Evolutionary conservation across 495 filamentous ascomycete species (phyloP).

Genomic region (Glonium stellatum): DNA sequence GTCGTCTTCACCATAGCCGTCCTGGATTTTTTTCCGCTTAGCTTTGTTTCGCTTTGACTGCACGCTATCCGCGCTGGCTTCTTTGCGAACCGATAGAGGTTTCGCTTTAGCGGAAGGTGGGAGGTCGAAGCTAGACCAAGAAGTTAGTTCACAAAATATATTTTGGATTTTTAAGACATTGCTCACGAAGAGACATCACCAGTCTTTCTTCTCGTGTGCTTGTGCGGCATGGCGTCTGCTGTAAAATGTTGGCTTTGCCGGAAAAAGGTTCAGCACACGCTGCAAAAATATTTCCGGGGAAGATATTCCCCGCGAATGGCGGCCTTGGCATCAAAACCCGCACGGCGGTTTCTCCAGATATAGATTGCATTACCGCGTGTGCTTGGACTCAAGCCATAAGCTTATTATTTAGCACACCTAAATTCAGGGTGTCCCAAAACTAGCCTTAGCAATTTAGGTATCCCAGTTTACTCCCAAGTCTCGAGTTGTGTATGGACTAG

Average conservation of each 20-base stretch:
- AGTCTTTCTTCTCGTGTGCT: constrained; percentile 58
- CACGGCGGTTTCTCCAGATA: too few relatives aligned
- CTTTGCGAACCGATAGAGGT: constrained; percentile 54
- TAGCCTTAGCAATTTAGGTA: too few relatives aligned
- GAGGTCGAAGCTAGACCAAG: constrained; percentile 56
- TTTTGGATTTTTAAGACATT: neutral
- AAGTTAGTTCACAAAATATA: too few relatives aligned
- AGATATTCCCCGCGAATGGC: too few relatives aligned
- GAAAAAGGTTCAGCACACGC: neutral
- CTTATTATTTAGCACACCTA: too few relatives aligned
- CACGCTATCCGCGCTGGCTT: constrained; percentile 20
- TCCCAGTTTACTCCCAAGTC: too few relatives aligned
- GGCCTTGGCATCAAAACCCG: too few relatives aligned
- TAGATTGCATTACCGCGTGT: too few relatives aligned
- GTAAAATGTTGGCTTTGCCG: neutral
- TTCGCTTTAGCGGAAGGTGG: constrained; percentile 64
- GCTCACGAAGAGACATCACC: constrained; percentile 36
- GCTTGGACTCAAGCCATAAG: too few relatives aligned
- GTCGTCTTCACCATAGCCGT: constrained; percentile 54
- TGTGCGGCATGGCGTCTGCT: constrained; percentile 63
- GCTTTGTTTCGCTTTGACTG: constrained; percentile 34
- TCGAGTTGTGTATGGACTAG: too few relatives aligned
- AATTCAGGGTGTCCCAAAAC: too few relatives aligned
- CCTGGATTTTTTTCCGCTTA: constrained; percentile 37
- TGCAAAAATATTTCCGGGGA: neutral